Conservation (phyloP, 306 rosid species). For the Medicago lupulina region DNA sequence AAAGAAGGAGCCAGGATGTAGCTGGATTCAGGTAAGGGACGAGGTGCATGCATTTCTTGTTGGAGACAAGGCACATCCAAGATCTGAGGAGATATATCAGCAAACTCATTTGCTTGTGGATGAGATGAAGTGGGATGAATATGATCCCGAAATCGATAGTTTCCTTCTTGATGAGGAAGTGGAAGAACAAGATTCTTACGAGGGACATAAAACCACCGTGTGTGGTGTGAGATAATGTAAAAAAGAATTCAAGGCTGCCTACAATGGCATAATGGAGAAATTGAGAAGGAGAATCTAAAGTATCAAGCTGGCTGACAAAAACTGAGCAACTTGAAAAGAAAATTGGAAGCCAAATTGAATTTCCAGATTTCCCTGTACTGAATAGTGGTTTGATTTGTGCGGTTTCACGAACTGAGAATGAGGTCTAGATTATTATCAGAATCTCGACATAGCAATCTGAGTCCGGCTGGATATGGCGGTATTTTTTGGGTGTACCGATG, state of each 20-base stretch:
- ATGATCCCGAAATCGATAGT: constrained; percentile 49
- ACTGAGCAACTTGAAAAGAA: constrained; percentile 10
- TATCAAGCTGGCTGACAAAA: not conserved
- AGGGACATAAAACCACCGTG: constrained; percentile 25
- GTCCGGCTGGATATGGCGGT: constrained; percentile 1
- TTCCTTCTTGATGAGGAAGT: constrained; percentile 53
- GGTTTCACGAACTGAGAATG: constrained; percentile 25
- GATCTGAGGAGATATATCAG: constrained; percentile 66
- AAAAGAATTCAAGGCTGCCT: constrained; percentile 7
- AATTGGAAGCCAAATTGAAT: not conserved
- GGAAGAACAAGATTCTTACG: constrained; percentile 51
- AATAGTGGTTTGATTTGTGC: not conserved
- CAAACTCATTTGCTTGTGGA: constrained; percentile 59
- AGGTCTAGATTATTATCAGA: not conserved
- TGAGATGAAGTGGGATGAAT: constrained; percentile 73
- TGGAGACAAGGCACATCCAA: constrained; percentile 88
- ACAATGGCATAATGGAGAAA: constrained; percentile 9
- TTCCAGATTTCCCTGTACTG: not conserved
- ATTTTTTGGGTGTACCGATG: not conserved
- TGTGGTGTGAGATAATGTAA: constrained; percentile 36
- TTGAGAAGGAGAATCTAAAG: not conserved
- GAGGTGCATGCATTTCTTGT: constrained; percentile 81
- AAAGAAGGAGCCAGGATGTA: constrained; percentile 92
- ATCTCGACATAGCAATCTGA: constrained; percentile 5
- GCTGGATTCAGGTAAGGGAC: constrained; percentile 91